phyloP scores from a whole-genome alignment of 2,329 filamentous ascomycete genomes.

The Metarhizium sp. region DNA sequence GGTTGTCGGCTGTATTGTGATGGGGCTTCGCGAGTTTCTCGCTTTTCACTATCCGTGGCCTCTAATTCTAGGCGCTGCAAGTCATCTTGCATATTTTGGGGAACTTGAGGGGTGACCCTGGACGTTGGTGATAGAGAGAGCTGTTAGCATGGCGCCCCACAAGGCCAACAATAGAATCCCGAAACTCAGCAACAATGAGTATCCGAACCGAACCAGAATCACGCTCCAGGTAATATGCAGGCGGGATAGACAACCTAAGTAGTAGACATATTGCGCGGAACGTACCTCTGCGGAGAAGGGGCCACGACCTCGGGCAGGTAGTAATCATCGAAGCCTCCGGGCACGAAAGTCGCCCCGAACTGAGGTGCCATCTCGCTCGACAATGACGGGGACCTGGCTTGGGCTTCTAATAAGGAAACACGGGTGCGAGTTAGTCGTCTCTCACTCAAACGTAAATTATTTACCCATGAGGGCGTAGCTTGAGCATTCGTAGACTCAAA shows the following conservation, averaged over 20 bases:
- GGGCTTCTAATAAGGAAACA: background rate
- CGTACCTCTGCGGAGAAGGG: constrained; percentile 48
- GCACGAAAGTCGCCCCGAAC: constrained; percentile 49
- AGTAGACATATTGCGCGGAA: constrained; percentile 10
- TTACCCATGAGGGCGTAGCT: background rate
- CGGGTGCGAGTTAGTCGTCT: background rate
- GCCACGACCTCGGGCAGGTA: constrained; percentile 52
- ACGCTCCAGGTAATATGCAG: background rate
- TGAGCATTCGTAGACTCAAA: background rate
- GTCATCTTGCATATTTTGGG: constrained; percentile 92
- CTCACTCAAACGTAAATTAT: background rate
- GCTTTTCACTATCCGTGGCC: constrained; percentile 41
- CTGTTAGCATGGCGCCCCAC: constrained; percentile 28
- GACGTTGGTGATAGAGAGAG: constrained; percentile 19
- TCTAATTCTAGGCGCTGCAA: constrained; percentile 84
- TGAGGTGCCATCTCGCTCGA: constrained; percentile 15
- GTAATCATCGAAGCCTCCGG: constrained; percentile 49
- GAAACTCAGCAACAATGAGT: background rate
- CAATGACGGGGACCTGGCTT: constrained; percentile 13
- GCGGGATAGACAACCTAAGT: background rate
- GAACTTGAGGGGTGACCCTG: constrained; percentile 91
- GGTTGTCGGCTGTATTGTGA: constrained; percentile 32
- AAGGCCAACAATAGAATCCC: constrained; percentile 1
- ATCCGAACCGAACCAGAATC: constrained; percentile 16
- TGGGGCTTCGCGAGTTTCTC: constrained; percentile 21